phyloP scores from a whole-genome alignment of 1,284 basidiomycete species.

The Abortiporus biennis region DNA sequence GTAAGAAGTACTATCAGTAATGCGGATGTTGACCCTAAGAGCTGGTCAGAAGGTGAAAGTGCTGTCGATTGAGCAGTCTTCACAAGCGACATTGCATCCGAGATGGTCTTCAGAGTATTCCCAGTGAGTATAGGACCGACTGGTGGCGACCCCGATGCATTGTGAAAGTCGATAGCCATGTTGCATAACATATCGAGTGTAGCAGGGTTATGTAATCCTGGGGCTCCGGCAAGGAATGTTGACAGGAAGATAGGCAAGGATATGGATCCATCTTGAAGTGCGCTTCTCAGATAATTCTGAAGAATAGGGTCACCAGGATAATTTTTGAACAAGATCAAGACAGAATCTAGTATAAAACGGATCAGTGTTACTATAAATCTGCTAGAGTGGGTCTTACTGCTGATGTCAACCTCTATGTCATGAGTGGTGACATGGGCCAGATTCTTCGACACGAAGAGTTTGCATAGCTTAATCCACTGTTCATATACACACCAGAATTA shows the following conservation, averaged over 20 bases:
- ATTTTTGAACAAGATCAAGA: slow-evolving; percentile 55
- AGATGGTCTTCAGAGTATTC: slow-evolving; percentile 45
- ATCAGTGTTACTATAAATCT: slow-evolving; percentile 1
- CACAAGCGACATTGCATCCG: slow-evolving; percentile 55
- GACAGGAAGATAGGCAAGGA: slow-evolving; percentile 53
- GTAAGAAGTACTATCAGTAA: too few species aligned
- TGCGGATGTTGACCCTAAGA: too few species aligned
- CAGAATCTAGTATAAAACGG: slow-evolving; percentile 43
- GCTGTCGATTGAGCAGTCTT: slow-evolving; percentile 49
- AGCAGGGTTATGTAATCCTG: slow-evolving; percentile 49
- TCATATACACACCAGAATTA: slow-evolving; percentile 3
- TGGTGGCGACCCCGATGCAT: slow-evolving; percentile 47
- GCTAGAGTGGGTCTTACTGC: slow-evolving; percentile 28
- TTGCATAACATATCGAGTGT: slow-evolving; percentile 67
- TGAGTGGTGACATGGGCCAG: slow-evolving; percentile 15
- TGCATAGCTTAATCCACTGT: slow-evolving; percentile 63
- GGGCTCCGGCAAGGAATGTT: slow-evolving; percentile 41
- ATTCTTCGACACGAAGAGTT: slow-evolving; percentile 49
- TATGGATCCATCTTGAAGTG: slow-evolving; percentile 49
- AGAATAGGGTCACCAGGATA: slow-evolving; percentile 62
- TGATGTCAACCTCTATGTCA: slow-evolving; percentile 28
- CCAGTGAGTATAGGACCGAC: slow-evolving; percentile 41
- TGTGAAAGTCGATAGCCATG: slow-evolving; percentile 54
- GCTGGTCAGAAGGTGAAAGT: slow-evolving; percentile 53
- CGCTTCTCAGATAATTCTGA: slow-evolving; percentile 53